Base-by-base conservation (phyloP, 2,329 filamentous ascomycete genomes). In the Neoascochyta sp. region DNA sequence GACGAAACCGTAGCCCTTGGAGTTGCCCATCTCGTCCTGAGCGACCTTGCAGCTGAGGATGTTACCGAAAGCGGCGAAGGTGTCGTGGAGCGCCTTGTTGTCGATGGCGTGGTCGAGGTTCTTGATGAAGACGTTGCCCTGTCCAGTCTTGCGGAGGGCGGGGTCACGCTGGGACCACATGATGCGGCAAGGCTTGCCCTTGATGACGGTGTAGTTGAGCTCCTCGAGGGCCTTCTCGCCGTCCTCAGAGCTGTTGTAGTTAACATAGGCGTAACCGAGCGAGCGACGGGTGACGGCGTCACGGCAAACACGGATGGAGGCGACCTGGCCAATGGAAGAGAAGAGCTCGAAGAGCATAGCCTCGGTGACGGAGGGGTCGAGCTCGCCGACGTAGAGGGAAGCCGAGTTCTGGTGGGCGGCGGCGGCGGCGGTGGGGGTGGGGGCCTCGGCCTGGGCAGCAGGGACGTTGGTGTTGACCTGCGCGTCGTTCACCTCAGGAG, bases 91-190 rank as follows among this genome's bases (percentile, higher is more conserved):
- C 65, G 92, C 92, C 80, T 98, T 98, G 83, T 98, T 98, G 74
- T 98, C 92, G 60, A 98, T 98, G 57, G 92, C 92, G 52, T 83
- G 83, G 68, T 98, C 92, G 50, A 98, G 77, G 75, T 98, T 98
- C 83, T 98, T 98, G 80, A 98, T 98, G 79, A 98, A 98, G 57
- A 98, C 90, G 64, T 98, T 98, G 67, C 92, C 92, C 73, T 95
- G 88, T 50, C 92, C 92, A 54, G 88, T 98, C 83, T 98, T 98
- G 75, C 92, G 92, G 57, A 98, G 82, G 65, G 90, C 90, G 50
- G 92, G 92, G 70, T 98, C 92, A 68, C 92, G 92, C 79, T 98
- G 92, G 48, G 92, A 98, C 92, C 92, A 98, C 92, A 98, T 98
- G 74, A 98, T 98, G 63, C 92, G 90, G 84, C 92, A 98, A 40